Evolutionary conservation across 805 yeast genomes (phyloP), one percentile per base, ranked within the genome.

Genomic region (Myxozyma mucilagina): DNA sequence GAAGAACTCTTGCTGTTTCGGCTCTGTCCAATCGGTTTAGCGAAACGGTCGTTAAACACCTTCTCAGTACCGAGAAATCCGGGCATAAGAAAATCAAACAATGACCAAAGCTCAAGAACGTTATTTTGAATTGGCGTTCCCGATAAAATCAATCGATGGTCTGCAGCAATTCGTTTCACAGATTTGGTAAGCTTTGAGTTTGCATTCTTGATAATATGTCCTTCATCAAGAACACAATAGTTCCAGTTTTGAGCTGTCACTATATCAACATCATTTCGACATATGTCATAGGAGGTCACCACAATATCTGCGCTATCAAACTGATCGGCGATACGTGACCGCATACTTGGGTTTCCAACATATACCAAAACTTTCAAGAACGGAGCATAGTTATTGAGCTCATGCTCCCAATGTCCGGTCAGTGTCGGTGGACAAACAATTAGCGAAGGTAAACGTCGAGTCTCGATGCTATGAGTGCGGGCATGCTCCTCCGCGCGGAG

Each of bases 341-440:
- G 81, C 1, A 81, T 76, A 3, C 87, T 76, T 2, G 99, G 98
- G 4, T 90, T 86, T n/a, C 99, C 99, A 20, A 96, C 97, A 74
- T 93, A 93, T 1, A 90, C 94, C 32, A 89, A 72, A 4, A 90
- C 88, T 47, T 83, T 85, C 76, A 94, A 78, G 66, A 88, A 87
- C 47, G 98, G 97, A 0, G 97, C 89, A 73, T 91, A 94, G 64
- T 89, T 91, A 63, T 84, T 83, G 67, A 94, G 79, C 74, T 94
- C 99, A 72, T 90, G 97, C 72, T 90, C 96, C 99, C 99, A 94
- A 75, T 94, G 99, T 24, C 99, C 99, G 1, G 97, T 92, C 68
- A 94, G 82, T 0, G 98, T 90, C 0, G 99, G 97, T 0, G 99
- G 99, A 76, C 99, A 94, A 16, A 94, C 83, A 52, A 94, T 85